These are phyloP conservation scores for Trebouxia sp. DNA, from an alignment of 139 green algal species.

Conservation along the genomic window DNA sequence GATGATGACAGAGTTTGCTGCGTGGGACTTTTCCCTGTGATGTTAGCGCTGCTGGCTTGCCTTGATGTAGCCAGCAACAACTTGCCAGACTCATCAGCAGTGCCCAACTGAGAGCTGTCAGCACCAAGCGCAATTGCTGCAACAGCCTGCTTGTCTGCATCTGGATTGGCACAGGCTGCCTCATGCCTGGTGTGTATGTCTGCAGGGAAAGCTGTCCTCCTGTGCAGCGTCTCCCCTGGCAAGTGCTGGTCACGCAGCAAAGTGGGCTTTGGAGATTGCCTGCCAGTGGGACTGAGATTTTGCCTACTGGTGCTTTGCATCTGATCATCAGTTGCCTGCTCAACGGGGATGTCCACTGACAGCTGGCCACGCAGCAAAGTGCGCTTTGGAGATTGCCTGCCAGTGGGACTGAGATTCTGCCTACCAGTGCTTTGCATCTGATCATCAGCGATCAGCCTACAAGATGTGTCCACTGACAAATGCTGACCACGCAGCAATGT, in stretches of 20 bases:
- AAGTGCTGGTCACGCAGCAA: background rate
- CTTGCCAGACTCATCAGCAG: background rate
- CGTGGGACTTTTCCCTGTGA: no score
- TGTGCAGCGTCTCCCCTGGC: background rate
- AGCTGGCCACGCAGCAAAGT: background rate
- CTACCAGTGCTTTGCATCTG: background rate
- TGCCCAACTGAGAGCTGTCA: no score
- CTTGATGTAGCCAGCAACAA: background rate
- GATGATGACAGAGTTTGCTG: no score
- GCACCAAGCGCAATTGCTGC: no score
- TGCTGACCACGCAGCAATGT: background rate
- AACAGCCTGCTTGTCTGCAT: background rate
- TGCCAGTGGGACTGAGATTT: background rate
- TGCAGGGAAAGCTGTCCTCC: background rate
- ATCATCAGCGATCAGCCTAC: no score
- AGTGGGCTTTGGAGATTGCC: background rate
- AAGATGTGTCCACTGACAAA: background rate
- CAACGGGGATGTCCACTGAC: background rate
- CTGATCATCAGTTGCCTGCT: no score
- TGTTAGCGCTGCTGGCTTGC: no score
- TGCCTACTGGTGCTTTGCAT: background rate
- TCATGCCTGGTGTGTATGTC: background rate
- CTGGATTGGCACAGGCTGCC: background rate
- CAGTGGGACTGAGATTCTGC: background rate
- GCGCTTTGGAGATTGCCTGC: background rate